Base-by-base conservation (phyloP, 2,329 filamentous ascomycete genomes). In the Fusarium keratoplasticum region DNA sequence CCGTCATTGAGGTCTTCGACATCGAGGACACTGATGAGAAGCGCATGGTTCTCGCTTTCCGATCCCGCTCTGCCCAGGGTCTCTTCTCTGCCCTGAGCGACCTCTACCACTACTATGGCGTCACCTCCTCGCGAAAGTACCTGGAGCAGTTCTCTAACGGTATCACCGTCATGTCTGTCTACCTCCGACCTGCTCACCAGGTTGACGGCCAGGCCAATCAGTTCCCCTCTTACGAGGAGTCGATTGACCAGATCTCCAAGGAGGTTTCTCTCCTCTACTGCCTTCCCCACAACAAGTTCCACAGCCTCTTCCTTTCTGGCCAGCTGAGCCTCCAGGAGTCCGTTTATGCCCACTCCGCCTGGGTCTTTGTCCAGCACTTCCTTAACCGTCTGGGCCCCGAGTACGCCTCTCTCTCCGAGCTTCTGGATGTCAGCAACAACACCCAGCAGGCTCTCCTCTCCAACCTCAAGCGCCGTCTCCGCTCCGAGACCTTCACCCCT, bases 101-200 rank as follows among this genome's bases (percentile, higher is more conserved):
- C 82, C 88, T 99, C 40, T 99, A 99, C 87, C 96, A 99, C 86
- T 98, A 98, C 89, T 99, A 99, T 81, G 96, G 96, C 50, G 90
- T 98, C 71, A 99, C 96, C 3, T 97, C 94, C 80, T 96, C 96
- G 31, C 90, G 96, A 78, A 99, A 99, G 86, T 99, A 99, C 81
- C 94, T 99, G 57, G 94, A 99, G 85, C 96, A 98, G 85, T 99
- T 99, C 88, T 96, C 95, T 80, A 99, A 99, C 83, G 96, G 96
- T 71, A 97, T 98, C 82, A 97, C 95, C 16, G 93, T 98, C 83
- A 97, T 98, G 89, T 98, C 95, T 77, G 90, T 98, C 72, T 99
- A 99, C 84, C 89, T 99, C 69, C 92, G 93, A 75, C 95, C 94
- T 25, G 89, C 93, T 20, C 81, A 87, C 57, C 89, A 89, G 74